Conservation (phyloP, 805 yeast genomes). For the Saturnispora galanensis region DNA sequence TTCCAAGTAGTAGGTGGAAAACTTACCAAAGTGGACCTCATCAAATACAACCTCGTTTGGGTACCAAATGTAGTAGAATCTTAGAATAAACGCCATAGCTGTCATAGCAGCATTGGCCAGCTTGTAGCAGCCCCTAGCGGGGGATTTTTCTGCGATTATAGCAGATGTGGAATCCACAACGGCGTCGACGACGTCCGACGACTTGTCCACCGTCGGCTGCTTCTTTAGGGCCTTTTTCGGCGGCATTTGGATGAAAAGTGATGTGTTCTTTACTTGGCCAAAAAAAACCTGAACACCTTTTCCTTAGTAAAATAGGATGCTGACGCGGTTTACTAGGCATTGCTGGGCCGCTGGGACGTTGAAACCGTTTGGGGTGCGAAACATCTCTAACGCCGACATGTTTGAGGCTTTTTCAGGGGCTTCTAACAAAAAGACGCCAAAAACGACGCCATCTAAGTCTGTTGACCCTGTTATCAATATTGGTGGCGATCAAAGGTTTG, state of each 20-base stretch:
- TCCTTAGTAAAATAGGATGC: not conserved
- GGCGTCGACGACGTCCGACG: not conserved
- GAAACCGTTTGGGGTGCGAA: not conserved
- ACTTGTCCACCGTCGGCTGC: not conserved
- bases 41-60: slow-evolving; percentile 78
- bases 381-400: slow-evolving; percentile 12
- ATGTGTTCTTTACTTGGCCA: not conserved
- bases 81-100: slow-evolving; percentile 34
- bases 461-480: slow-evolving; percentile 21
- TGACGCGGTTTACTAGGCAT: not conserved
- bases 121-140: slow-evolving; percentile 16
- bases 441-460: not conserved
- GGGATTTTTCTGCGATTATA: not conserved
- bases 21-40: slow-evolving; percentile 53
- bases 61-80: slow-evolving; percentile 52
- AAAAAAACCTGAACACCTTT: not conserved
- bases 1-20: slow-evolving; percentile 77
- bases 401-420: slow-evolving; percentile 23
- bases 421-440: not conserved
- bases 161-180: not conserved
- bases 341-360: not conserved
- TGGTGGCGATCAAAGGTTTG: slow-evolving; percentile 9
- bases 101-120: slow-evolving; percentile 32
- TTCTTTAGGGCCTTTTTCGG: slow-evolving; percentile 13
- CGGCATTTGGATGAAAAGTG: slow-evolving; percentile 12